Percentiles rank a stretch among this genome's conserved stretches.
phyloP scores from a whole-genome alignment of 139 green algal genomes.

The Tetradesmus obliquus region DNA sequence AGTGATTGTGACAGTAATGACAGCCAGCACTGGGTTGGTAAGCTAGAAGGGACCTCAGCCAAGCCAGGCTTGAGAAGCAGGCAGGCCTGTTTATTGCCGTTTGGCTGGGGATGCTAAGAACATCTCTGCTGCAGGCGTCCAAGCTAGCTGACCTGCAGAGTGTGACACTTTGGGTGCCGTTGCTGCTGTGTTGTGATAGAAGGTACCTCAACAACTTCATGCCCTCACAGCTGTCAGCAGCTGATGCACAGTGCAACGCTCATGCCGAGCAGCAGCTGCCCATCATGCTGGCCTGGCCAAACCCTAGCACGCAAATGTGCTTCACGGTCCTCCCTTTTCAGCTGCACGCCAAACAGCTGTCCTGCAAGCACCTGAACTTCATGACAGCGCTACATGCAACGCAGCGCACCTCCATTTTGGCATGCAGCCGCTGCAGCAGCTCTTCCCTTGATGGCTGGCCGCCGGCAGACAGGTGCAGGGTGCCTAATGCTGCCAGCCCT shows the following conservation, averaged over 20 bases:
- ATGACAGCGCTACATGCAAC: neutral
- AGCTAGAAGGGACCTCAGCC: no score
- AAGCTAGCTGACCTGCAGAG: neutral
- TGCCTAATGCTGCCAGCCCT: slow-evolving; percentile 24
- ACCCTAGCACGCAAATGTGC: neutral
- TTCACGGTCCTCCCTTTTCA: neutral
- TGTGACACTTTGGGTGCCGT: neutral
- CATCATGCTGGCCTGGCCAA: neutral
- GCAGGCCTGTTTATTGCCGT: no score
- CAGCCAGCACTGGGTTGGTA: no score
- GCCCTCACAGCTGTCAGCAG: neutral
- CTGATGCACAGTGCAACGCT: neutral
- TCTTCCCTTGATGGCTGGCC: slow-evolving; percentile 62
- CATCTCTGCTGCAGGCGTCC: no score
- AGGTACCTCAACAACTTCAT: neutral
- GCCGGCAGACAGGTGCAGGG: slow-evolving; percentile 43
- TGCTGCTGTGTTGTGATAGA: neutral
- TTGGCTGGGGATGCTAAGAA: no score
- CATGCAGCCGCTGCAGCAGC: slow-evolving; percentile 70
- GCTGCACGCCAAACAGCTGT: neutral
- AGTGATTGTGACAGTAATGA: neutral
- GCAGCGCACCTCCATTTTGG: slow-evolving; percentile 66
- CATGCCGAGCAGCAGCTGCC: neutral
- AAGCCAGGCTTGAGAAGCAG: no score
- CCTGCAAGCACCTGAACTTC: neutral